A percentile compares a stretch with the other conserved stretches of the same genome.
These are phyloP conservation scores for Leccinum variicolor DNA, from an alignment of 768 basidiomycete species.

Conservation along the genomic window DNA sequence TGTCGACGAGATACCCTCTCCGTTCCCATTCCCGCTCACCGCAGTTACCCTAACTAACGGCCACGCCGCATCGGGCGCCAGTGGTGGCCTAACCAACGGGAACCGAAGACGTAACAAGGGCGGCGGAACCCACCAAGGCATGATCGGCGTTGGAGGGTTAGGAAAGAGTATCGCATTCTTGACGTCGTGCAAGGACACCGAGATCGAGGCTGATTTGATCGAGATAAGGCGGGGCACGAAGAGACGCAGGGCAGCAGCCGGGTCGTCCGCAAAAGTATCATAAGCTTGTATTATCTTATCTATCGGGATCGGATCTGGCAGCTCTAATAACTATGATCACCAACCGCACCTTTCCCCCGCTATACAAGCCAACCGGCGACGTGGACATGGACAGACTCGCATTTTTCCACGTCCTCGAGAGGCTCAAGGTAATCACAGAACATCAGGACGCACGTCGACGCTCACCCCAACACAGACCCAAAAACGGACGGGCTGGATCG, in stretches of 20 bases:
- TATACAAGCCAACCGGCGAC: constrained; percentile 55
- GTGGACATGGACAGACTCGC: constrained; percentile 68
- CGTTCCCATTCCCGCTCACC: constrained; percentile 74
- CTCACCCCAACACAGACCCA: constrained; percentile 59
- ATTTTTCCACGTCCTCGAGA: constrained; percentile 87
- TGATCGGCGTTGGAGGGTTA: constrained; percentile 58
- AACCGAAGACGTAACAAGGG: constrained; percentile 48
- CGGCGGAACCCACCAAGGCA: constrained; percentile 49
- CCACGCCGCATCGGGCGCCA: constrained; percentile 32
- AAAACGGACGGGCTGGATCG: constrained; percentile 93
- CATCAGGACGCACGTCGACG: background rate
- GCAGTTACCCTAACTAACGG: constrained; percentile 43
- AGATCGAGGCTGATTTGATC: constrained; percentile 71
- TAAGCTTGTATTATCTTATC: constrained; percentile 30
- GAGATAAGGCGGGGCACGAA: constrained; percentile 80
- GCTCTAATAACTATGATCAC: background rate
- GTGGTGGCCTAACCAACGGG: constrained; percentile 38
- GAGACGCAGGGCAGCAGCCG: constrained; percentile 35
- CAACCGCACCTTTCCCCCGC: constrained; percentile 54
- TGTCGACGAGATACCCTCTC: constrained; percentile 83
- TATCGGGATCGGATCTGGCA: constrained; percentile 18
- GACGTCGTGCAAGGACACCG: constrained; percentile 57
- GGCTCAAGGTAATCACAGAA: constrained; percentile 65
- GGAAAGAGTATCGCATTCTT: constrained; percentile 69
- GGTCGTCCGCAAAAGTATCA: constrained; percentile 30